Evolutionary conservation across 164 flowering plant genomes (phyloP).

Genomic region (Sextonia rubra): DNA sequence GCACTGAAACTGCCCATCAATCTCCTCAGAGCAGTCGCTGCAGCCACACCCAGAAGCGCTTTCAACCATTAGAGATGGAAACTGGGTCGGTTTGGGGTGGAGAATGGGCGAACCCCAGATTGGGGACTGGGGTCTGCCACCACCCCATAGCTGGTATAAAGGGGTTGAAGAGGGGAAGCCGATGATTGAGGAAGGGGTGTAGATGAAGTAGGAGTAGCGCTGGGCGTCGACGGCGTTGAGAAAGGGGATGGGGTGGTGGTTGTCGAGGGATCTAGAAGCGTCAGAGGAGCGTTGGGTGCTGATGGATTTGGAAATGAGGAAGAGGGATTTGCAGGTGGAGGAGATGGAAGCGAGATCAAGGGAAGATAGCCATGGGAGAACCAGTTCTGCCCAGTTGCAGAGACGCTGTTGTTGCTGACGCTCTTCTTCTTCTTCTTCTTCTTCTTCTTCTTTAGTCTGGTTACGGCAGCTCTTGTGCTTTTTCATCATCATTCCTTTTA

Average conservation of each 20-base stretch:
- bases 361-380: constrained; percentile 62
- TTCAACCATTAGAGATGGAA: constrained; percentile 12
- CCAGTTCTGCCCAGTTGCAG: constrained; percentile 37
- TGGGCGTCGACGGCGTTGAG: constrained; percentile 42
- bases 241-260: constrained; percentile 54
- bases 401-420: constrained; percentile 2
- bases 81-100: neutral
- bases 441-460: neutral
- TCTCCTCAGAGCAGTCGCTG: constrained; percentile 20
- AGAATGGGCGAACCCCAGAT: neutral
- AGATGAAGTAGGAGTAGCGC: constrained; percentile 69
- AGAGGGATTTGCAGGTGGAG: constrained; percentile 55
- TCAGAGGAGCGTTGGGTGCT: constrained; percentile 50
- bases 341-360: constrained; percentile 52
- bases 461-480: neutral
- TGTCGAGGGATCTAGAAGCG: constrained; percentile 64
- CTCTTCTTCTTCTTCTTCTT: neutral
- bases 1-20: constrained; percentile 28
- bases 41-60: constrained; percentile 52
- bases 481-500: no score
- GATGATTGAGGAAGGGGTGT: constrained; percentile 47
- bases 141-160: constrained; percentile 62
- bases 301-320: constrained; percentile 38
- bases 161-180: constrained; percentile 16
- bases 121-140: constrained; percentile 17